These are phyloP conservation scores for Fusarium scirpi DNA, from an alignment of 2,329 filamentous ascomycete species.

Conservation along the genomic window DNA sequence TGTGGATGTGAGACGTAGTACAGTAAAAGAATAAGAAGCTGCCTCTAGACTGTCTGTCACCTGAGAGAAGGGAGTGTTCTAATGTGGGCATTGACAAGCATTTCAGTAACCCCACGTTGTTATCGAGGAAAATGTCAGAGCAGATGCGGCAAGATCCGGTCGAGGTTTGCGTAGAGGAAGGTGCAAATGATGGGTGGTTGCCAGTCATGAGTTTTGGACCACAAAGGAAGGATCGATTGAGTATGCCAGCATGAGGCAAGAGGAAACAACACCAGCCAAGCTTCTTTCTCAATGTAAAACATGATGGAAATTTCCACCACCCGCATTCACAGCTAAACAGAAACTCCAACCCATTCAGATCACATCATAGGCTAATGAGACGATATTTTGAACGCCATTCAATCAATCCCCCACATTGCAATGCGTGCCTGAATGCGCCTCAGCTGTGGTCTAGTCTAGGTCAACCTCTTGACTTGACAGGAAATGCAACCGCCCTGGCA, in stretches of 20 bases:
- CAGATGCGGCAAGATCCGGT: conserved; percentile 27
- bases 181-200: neutral
- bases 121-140: conserved; percentile 18
- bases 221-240: neutral
- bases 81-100: conserved; percentile 20
- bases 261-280: conserved; percentile 28
- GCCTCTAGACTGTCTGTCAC: conserved; percentile 15
- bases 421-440: conserved; percentile 29
- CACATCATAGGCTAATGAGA: neutral
- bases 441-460: conserved; percentile 23
- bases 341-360: neutral
- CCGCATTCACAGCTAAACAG: neutral
- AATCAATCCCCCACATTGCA: conserved; percentile 34
- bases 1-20: conserved; percentile 26
- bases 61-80: conserved; percentile 8
- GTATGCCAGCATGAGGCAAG: conserved; percentile 21
- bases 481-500: conserved; percentile 23
- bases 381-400: neutral
- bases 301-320: conserved; percentile 10
- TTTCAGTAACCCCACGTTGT: conserved; percentile 32
- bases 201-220: neutral
- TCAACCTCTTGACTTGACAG: conserved; percentile 32
- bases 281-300: conserved; percentile 16
- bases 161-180: conserved; percentile 20
- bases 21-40: conserved; percentile 24